Evolutionary conservation across 2,329 filamentous ascomycete species (phyloP).

Genomic region (Ilyonectria sp.): DNA sequence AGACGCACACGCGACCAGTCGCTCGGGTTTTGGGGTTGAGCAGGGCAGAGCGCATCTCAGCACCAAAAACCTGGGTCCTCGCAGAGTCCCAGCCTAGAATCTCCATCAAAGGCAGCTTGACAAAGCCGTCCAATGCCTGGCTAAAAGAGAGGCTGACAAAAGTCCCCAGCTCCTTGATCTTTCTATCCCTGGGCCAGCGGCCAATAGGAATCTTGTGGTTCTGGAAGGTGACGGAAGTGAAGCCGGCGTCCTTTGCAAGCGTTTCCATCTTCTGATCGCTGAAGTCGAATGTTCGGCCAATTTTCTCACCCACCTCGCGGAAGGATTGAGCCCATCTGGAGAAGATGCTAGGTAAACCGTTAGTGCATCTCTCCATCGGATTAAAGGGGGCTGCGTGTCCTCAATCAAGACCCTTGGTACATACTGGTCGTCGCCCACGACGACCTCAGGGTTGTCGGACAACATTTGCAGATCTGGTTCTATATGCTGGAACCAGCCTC

Average conservation of each 20-base stretch:
- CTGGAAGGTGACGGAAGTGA: constrained; percentile 19
- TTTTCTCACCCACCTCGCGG: constrained; percentile 35
- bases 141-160: constrained; percentile 43
- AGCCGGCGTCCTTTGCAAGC: constrained; percentile 33
- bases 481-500: constrained; percentile 46
- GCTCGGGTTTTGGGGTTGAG: constrained; percentile 37
- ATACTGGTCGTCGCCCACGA: constrained; percentile 38
- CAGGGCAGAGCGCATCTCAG: constrained; percentile 38
- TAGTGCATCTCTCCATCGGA: background rate
- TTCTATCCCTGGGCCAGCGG: constrained; percentile 40
- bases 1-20: constrained; percentile 38
- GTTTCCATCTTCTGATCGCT: constrained; percentile 36
- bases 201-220: constrained; percentile 41
- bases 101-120: constrained; percentile 43
- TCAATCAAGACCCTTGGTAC: fast-evolving
- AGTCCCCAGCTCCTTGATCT: constrained; percentile 41
- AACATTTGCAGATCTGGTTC: constrained; percentile 44
- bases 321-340: constrained; percentile 38
- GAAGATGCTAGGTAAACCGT: constrained; percentile 24
- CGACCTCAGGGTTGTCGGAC: constrained; percentile 27
- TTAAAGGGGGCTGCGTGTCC: background rate
- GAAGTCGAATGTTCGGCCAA: constrained; percentile 39
- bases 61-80: constrained; percentile 43
- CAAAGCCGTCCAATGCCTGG: constrained; percentile 41
- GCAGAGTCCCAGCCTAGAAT: constrained; percentile 38